These are phyloP conservation scores for Rhexocercosporidium sp. DNA, from an alignment of 2,329 filamentous ascomycete species.

Conservation along the genomic window DNA sequence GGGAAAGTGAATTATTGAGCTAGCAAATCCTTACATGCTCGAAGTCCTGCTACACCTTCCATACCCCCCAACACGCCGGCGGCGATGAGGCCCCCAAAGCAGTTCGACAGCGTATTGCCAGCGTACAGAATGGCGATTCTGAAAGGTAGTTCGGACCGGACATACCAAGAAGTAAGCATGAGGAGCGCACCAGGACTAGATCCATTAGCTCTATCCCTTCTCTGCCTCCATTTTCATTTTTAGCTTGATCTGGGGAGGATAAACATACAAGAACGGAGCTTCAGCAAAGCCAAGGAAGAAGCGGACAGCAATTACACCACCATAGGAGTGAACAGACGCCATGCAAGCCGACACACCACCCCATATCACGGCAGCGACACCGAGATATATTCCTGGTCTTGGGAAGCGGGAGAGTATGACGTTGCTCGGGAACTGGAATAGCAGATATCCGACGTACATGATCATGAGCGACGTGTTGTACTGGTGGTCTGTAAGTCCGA, in stretches of 20 bases:
- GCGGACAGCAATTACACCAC: constrained; percentile 32
- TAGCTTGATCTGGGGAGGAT: background rate
- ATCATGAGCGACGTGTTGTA: constrained; percentile 36
- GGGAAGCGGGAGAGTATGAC: constrained; percentile 44
- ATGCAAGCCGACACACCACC: constrained; percentile 50
- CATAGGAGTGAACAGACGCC: constrained; percentile 43
- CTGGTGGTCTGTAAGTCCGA: constrained; percentile 47
- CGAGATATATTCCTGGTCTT: constrained; percentile 37
- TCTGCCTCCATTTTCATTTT: too few relatives aligned
- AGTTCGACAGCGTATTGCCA: constrained; percentile 46
- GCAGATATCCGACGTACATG: constrained; percentile 42
- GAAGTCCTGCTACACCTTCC: constrained; percentile 15
- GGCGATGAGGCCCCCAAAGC: constrained; percentile 48
- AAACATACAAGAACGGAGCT: constrained; percentile 48
- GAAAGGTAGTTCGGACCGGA: constrained; percentile 48
- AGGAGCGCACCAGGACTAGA: constrained; percentile 44
- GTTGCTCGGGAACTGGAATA: constrained; percentile 47
- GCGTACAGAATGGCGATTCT: constrained; percentile 45
- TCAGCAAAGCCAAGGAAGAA: constrained; percentile 41
- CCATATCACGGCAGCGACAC: constrained; percentile 46
- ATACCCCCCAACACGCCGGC: constrained; percentile 44
- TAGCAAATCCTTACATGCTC: constrained; percentile 9
- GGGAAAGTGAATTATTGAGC: too few relatives aligned
- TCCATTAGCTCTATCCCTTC: constrained; percentile 26
- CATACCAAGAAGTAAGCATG: constrained; percentile 48